Conservation (phyloP, 2,329 filamentous ascomycete genomes). For the Colletotrichum limetticola region DNA sequence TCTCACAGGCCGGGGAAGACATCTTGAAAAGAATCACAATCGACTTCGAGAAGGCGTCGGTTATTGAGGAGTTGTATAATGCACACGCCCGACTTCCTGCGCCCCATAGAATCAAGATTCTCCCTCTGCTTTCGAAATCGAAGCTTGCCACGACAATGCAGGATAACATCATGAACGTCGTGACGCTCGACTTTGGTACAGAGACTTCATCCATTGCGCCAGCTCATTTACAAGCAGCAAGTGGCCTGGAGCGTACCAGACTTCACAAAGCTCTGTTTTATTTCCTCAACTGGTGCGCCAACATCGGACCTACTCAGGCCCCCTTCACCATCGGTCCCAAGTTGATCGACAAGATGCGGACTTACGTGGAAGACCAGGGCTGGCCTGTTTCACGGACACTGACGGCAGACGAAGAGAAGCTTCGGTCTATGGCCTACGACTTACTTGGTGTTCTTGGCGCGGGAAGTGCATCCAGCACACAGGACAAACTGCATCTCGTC, state of each 20-base stretch:
- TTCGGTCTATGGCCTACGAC: slow-evolving; percentile 88
- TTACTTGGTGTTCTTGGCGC: slow-evolving; percentile 85
- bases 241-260: slow-evolving; percentile 80
- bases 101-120: slow-evolving; percentile 80
- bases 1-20: slow-evolving; percentile 88
- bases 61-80: slow-evolving; percentile 75
- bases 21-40: slow-evolving; percentile 83
- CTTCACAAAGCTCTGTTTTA: slow-evolving; percentile 85
- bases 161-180: slow-evolving; percentile 73
- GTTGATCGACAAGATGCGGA: slow-evolving; percentile 74
- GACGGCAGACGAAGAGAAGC: slow-evolving; percentile 57
- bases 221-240: slow-evolving; percentile 50
- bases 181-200: slow-evolving; percentile 69
- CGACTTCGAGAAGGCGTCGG: slow-evolving; percentile 74
- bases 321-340: slow-evolving; percentile 75
- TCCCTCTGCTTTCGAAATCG: slow-evolving; percentile 82
- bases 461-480: slow-evolving; percentile 66
- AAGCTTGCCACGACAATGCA: slow-evolving; percentile 76
- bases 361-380: slow-evolving; percentile 82
- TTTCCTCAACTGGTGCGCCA: slow-evolving; percentile 88
- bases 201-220: slow-evolving; percentile 27
- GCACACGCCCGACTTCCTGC: slow-evolving; percentile 80
- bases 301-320: slow-evolving; percentile 69
- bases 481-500: slow-evolving; percentile 65
- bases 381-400: slow-evolving; percentile 78